Conservation (phyloP, 768 basidiomycete genomes). For the Lactarius vividus region DNA sequence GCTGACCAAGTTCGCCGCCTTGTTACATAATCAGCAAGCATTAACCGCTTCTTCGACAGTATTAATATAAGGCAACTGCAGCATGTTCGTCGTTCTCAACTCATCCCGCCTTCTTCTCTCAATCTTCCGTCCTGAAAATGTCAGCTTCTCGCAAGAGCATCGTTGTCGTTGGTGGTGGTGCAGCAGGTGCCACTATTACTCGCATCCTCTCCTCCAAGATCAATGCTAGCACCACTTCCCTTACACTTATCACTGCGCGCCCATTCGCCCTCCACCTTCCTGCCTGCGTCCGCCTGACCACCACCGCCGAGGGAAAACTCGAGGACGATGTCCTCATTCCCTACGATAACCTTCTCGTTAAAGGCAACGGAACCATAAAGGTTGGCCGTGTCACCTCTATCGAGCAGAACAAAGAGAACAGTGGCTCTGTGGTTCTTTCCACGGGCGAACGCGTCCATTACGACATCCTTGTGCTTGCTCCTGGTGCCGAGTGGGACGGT, state of each 20-base stretch:
- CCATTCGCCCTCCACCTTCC: constrained; percentile 52
- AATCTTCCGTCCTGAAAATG: background rate
- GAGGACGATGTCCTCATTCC: constrained; percentile 27
- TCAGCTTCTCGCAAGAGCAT: constrained; percentile 32
- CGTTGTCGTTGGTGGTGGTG: constrained; percentile 59
- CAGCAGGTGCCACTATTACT: constrained; percentile 46
- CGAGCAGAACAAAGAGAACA: constrained; percentile 14
- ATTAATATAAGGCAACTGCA: constrained; percentile 5
- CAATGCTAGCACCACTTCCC: constrained; percentile 44
- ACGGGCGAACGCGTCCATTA: constrained; percentile 22
- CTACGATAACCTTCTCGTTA: constrained; percentile 22
- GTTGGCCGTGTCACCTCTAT: constrained; percentile 20
- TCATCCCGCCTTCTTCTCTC: background rate
- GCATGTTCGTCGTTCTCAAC: background rate
- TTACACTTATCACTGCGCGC: constrained; percentile 54
- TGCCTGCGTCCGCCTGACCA: constrained; percentile 51
- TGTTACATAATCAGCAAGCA: constrained; percentile 2
- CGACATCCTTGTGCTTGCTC: constrained; percentile 25
- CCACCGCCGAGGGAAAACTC: constrained; percentile 42
- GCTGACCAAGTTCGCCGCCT: background rate
- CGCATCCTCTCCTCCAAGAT: constrained; percentile 51
- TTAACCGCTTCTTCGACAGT: background rate
- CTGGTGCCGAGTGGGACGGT: constrained; percentile 23
- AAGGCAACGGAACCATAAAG: constrained; percentile 23
- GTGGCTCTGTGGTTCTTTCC: constrained; percentile 17